Base-by-base conservation (phyloP, 2,329 filamentous ascomycete species). In the Fusarium compactum region DNA sequence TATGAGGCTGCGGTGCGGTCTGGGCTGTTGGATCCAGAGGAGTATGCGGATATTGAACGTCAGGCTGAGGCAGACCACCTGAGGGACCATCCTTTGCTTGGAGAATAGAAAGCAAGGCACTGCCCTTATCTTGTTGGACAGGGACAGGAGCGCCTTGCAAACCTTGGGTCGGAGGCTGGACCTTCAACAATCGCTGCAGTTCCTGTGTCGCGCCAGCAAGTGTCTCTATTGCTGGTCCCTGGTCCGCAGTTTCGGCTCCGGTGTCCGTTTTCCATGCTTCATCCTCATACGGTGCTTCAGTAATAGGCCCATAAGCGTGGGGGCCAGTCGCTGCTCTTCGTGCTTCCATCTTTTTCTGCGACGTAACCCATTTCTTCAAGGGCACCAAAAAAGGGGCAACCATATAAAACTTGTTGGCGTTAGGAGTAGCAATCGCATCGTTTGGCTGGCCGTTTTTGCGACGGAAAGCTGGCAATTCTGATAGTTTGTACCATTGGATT, bases 381-480 rank as follows among this genome's bases (percentile, higher is more conserved):
- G 90, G 92, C 2, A 90, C 90, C 58, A 98, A 84, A 77, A 99
- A 99, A 0, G 95, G 95, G 1, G 94, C 94, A 20, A 99, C 96
- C 93, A 98, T 98, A 81, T 98, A 99, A 79, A 98, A 98, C 77
- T 95, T 98, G 79, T 93, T 94, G 43, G 90, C 90, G 73, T 91
- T 93, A 5, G 85, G 81, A 16, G 83, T 82, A 15, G 88, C 81
- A 30, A 82, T 81, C 15, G 87, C 85, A 53, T 91, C 86, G 47
- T 89, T 86, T 18, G 75, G 78, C 58, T 88, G 85, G 15, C 83
- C 83, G 20, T 84, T 85, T 77, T 91, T 94, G 78, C 92, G 92
- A 58, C 90, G 90, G 74, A 93, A 90, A 0, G 92, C 93, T 1
- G 96, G 95, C 27, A 99, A 86, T 65, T 98, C 94, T 0, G 92